Evolutionary conservation across 441 rosid species (phyloP).

Genomic region (Gossypium trilobum): DNA sequence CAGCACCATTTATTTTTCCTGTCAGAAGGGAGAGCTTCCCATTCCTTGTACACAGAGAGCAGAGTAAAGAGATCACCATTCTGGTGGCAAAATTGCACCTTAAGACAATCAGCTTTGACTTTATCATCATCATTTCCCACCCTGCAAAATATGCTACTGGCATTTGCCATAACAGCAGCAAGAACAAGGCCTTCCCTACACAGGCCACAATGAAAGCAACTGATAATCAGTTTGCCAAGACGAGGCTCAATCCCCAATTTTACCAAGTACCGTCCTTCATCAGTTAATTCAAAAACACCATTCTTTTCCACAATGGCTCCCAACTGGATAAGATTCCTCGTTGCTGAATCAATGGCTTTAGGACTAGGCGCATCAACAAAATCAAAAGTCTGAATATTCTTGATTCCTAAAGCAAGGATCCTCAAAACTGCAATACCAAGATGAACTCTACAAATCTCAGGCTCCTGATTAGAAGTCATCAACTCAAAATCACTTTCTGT

Average conservation of each 20-base stretch:
- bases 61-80: constrained; percentile 79
- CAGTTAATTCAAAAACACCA: constrained; percentile 47
- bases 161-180: constrained; percentile 86
- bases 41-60: constrained; percentile 70
- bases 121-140: constrained; percentile 64
- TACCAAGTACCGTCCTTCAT: constrained; percentile 49
- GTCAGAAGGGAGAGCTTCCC: constrained; percentile 47
- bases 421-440: constrained; percentile 80
- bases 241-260: constrained; percentile 85
- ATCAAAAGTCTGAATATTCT: constrained; percentile 49
- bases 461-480: constrained; percentile 59
- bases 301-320: constrained; percentile 49
- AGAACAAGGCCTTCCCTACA: constrained; percentile 79
- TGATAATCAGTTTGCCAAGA: constrained; percentile 68
- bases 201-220: constrained; percentile 42
- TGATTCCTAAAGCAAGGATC: constrained; percentile 65
- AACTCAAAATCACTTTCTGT: constrained; percentile 38
- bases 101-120: constrained; percentile 66
- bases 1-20: constrained; percentile 76
- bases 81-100: constrained; percentile 73
- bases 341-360: constrained; percentile 60
- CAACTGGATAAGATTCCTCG: constrained; percentile 62
- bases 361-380: constrained; percentile 78
- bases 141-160: constrained; percentile 83
- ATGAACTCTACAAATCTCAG: constrained; percentile 84